Evolutionary conservation across 2,329 filamentous ascomycete genomes (phyloP).

Genomic region (Penicillium decumbens): DNA sequence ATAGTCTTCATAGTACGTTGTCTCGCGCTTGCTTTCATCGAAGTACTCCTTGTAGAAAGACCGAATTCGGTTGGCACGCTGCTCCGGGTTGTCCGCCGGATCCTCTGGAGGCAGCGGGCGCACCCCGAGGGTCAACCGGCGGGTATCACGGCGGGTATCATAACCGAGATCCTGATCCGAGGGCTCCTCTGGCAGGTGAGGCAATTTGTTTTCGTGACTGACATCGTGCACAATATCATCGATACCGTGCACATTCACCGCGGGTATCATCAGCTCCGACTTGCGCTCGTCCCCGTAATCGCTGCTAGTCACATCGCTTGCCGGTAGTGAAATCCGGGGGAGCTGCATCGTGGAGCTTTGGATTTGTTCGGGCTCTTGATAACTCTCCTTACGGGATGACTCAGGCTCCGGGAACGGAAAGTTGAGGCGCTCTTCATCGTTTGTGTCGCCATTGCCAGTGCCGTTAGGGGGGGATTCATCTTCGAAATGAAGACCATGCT

Average conservation of each 20-base stretch:
- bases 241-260: constrained; percentile 28
- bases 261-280: constrained; percentile 43
- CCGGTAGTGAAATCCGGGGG: constrained; percentile 39
- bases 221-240: constrained; percentile 21
- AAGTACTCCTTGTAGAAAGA: constrained; percentile 99
- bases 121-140: constrained; percentile 58
- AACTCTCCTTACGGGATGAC: constrained; percentile 14
- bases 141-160: constrained; percentile 40
- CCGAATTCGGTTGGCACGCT: constrained; percentile 89
- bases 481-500: constrained; percentile 21
- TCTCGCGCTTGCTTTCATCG: constrained; percentile 65
- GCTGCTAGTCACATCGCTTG: constrained; percentile 50
- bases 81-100: constrained; percentile 83
- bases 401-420: constrained; percentile 20
- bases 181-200: constrained; percentile 25
- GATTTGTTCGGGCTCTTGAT: constrained; percentile 11
- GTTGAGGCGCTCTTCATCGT: constrained; percentile 17
- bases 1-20: constrained; percentile 69
- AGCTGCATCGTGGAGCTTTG: constrained; percentile 20
- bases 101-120: constrained; percentile 86
- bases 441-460: background rate
- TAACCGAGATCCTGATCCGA: constrained; percentile 19
- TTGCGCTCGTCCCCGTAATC: constrained; percentile 54
- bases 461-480: constrained; percentile 2
- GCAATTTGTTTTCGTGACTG: constrained; percentile 15